Conservation (phyloP, 257 asterid genomes). For the Rubia yunnanensis region DNA sequence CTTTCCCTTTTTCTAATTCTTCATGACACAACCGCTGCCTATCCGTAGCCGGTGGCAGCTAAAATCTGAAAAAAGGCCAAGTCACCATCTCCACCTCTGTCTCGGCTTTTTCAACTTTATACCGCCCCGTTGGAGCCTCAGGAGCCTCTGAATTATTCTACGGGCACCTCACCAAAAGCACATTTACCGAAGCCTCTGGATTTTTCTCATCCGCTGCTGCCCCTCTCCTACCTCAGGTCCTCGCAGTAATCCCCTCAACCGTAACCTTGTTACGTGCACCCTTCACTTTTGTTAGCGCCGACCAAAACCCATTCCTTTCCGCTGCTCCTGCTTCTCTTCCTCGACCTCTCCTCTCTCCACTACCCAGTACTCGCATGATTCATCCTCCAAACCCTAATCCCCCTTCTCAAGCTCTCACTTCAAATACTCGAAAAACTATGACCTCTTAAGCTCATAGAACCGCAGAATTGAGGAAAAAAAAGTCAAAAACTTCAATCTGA, state of each 20-base stretch:
- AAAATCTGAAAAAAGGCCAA: too few species aligned
- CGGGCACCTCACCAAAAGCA: slow-evolving; percentile 20
- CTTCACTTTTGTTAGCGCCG: slow-evolving; percentile 18
- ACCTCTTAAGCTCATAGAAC: not conserved
- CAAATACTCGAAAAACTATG: not conserved
- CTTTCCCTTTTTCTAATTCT: too few species aligned
- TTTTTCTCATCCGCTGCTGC: slow-evolving; percentile 37
- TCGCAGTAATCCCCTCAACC: slow-evolving; percentile 48
- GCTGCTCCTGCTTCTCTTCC: slow-evolving; percentile 12
- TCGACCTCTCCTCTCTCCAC: slow-evolving; percentile 70
- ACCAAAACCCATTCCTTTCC: slow-evolving; percentile 9
- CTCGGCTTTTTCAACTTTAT: too few species aligned
- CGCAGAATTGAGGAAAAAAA: not conserved
- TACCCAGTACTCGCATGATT: slow-evolving; percentile 77
- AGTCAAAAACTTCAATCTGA: too few species aligned
- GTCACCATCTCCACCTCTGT: too few species aligned
- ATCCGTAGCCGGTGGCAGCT: too few species aligned
- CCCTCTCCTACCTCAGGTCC: slow-evolving; percentile 50
- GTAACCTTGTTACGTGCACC: slow-evolving; percentile 15
- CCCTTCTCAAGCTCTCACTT: slow-evolving; percentile 15
- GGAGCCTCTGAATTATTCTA: too few species aligned
- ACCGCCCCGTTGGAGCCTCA: too few species aligned
- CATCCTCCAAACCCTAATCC: slow-evolving; percentile 56
- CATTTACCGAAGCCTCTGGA: slow-evolving; percentile 28
- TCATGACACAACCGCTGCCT: too few species aligned